Conservation (phyloP, 805 yeast genomes). For the Monosporozyma aquatica region DNA sequence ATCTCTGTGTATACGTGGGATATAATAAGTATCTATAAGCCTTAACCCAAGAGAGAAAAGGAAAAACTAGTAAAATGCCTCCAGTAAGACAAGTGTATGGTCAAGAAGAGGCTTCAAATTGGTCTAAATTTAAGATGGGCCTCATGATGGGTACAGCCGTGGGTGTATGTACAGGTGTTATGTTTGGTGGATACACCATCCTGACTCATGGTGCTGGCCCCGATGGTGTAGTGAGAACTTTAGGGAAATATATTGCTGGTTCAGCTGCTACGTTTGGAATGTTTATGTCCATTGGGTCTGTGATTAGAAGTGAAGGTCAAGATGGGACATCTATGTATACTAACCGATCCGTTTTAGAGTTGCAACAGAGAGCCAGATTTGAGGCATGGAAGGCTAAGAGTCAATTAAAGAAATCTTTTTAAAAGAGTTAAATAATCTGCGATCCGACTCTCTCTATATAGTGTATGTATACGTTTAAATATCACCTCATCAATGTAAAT, state of each 20-base stretch:
- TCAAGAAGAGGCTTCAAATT: constrained; percentile 67
- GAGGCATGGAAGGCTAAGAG: constrained; percentile 21
- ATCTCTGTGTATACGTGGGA: too few species aligned
- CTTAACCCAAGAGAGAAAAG: too few species aligned
- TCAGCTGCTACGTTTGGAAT: constrained; percentile 95
- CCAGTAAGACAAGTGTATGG: constrained; percentile 63
- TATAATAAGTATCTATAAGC: too few species aligned
- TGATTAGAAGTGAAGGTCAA: constrained; percentile 62
- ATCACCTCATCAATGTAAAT: too few species aligned
- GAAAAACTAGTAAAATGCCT: constrained; percentile 37
- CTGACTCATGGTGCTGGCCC: constrained; percentile 96
- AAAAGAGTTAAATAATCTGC: too few species aligned
- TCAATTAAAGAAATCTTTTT: neutral
- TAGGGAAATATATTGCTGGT: constrained; percentile 94
- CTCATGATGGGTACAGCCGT: constrained; percentile 79
- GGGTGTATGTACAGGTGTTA: constrained; percentile 89
- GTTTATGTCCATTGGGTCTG: constrained; percentile 93
- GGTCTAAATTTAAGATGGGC: constrained; percentile 98
- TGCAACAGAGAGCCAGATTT: constrained; percentile 27
- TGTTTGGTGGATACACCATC: constrained; percentile 90
- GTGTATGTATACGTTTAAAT: too few species aligned
- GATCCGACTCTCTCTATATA: too few species aligned
- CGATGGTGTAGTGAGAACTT: constrained; percentile 89
- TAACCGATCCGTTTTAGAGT: constrained; percentile 4
- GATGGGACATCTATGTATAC: constrained; percentile 7